Percentiles rank a stretch among this genome's conserved stretches.
These are phyloP conservation scores for Madurella fahalii DNA, from an alignment of 2,329 filamentous ascomycete genomes.

Conservation along the genomic window DNA sequence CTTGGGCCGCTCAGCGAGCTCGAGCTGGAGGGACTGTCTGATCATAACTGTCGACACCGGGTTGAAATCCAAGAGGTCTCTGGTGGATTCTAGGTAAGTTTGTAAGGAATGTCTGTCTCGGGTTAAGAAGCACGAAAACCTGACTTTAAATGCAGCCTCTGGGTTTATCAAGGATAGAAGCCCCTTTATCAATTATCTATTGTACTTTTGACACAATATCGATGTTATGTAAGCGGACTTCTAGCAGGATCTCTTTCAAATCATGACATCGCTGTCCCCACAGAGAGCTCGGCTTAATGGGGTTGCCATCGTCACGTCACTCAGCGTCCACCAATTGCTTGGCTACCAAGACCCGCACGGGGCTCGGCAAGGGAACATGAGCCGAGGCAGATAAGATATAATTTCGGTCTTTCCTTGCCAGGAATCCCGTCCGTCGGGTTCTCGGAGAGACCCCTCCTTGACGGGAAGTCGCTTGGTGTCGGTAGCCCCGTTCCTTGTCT, in stretches of 20 bases:
- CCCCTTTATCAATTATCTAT: not conserved
- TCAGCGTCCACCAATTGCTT: not conserved
- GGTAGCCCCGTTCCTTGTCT: too few relatives aligned
- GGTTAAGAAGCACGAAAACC: too few relatives aligned
- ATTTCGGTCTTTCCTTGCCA: not conserved
- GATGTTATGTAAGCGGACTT: not conserved
- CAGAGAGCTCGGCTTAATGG: not conserved
- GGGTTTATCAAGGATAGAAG: not conserved
- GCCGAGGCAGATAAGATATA: conserved; percentile 10
- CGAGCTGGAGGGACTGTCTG: conserved; percentile 38
- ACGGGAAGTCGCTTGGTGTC: too few relatives aligned
- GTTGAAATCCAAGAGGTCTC: too few relatives aligned
- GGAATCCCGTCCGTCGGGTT: not conserved
- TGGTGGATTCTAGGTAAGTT: not conserved
- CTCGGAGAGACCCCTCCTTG: too few relatives aligned
- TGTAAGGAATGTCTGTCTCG: not conserved
- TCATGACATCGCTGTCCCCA: not conserved
- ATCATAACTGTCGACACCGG: conserved; percentile 11
- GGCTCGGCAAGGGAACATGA: not conserved
- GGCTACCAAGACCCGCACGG: not conserved
- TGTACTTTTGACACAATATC: not conserved
- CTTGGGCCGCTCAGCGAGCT: conserved; percentile 61
- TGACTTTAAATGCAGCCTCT: too few relatives aligned
- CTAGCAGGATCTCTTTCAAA: not conserved
- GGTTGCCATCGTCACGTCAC: not conserved